Base-by-base conservation (phyloP, 192 early-diverging fungal species). In the Cladochytrium replicatum region DNA sequence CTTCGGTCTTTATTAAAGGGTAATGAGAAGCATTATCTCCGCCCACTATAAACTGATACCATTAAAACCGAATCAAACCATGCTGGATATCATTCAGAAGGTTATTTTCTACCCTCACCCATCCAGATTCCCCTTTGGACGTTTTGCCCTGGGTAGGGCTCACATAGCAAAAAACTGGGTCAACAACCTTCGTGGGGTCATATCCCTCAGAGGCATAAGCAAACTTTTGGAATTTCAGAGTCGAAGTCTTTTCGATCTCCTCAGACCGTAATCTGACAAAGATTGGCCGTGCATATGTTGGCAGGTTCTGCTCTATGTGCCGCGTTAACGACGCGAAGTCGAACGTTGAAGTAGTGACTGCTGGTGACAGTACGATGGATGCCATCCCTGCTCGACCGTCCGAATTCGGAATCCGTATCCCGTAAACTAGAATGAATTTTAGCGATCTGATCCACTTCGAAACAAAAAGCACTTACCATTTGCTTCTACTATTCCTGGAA, bases 331-430 rank as follows among this genome's bases (percentile, higher is more conserved):
- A 17, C n/a, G n/a, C 41, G 3, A 59, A 21, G 5, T 29, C 55
- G 23, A 59, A 59, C n/a, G 11, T 5, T 37, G 40, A 48, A 51
- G 28, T 17, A 51, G 8, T 48, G 28, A n/a, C 17, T 5, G 32
- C 6, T 47, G 45, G 45, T 47, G 6, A 43, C 25, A 60, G 34
- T 17, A 2, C 32, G 8, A 61, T 30, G 11, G 46, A 57, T 11
- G 52, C 59, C 59, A 61, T 55, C 3, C 61, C 61, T 7, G 61
- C 61, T 4, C 56, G 47, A 2, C 61, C 61, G 3, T 63, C 61
- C 5, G 24, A 32, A 29, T 61, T 43, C 9, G 61, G 56, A 9
- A 63, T 52, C 0, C 21, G 23, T 0, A 63, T 46, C 11, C 61
- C 61, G 1, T 60, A 60, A 9, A 63, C 61, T 41, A 31, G 31